Percentiles rank a stretch among this genome's conserved stretches.
Evolutionary conservation across 2,329 filamentous ascomycete species (phyloP).

Genomic region (Drechslerella dactyloides): DNA sequence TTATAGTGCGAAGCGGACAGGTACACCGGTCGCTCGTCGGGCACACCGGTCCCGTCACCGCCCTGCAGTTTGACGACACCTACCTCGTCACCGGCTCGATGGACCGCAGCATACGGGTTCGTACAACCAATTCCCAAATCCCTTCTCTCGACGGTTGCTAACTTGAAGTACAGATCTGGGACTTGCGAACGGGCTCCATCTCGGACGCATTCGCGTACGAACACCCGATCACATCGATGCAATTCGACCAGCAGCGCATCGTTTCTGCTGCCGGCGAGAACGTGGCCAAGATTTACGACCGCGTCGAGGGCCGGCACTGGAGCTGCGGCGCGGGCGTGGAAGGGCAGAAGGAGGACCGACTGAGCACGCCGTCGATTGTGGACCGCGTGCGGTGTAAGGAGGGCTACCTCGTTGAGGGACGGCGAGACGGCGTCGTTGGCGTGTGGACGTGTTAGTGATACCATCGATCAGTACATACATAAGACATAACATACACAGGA

Average conservation of each 20-base stretch:
- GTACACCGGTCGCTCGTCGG: constrained; percentile 96
- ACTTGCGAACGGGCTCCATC: constrained; percentile 93
- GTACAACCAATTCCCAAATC: constrained; percentile 58
- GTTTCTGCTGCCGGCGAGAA: constrained; percentile 88
- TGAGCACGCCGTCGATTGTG: constrained; percentile 67
- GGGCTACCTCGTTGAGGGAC: constrained; percentile 89
- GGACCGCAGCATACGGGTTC: constrained; percentile 91
- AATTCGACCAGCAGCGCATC: constrained; percentile 91
- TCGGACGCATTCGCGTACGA: constrained; percentile 97
- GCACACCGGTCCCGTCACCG: constrained; percentile 92
- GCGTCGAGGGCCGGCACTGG: constrained; percentile 94
- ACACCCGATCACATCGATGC: constrained; percentile 89
- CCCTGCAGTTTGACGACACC: constrained; percentile 93
- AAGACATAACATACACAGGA: constrained; percentile 48
- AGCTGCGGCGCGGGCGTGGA: constrained; percentile 85
- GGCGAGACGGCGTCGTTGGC: constrained; percentile 83
- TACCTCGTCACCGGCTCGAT: constrained; percentile 91
- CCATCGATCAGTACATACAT: constrained; percentile 40
- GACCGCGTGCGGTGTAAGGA: constrained; percentile 90
- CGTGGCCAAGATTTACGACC: constrained; percentile 97
- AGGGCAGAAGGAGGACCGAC: constrained; percentile 66
- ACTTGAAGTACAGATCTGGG: constrained; percentile 79
- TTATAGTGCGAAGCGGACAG: constrained; percentile 86
- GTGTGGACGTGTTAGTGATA: constrained; percentile 77
- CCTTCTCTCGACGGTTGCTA: neutral